Percentiles rank a stretch among this genome's conserved stretches.
Conservation (phyloP, 495 filamentous ascomycete species). For the Talaromyces stipitatus region DNA sequence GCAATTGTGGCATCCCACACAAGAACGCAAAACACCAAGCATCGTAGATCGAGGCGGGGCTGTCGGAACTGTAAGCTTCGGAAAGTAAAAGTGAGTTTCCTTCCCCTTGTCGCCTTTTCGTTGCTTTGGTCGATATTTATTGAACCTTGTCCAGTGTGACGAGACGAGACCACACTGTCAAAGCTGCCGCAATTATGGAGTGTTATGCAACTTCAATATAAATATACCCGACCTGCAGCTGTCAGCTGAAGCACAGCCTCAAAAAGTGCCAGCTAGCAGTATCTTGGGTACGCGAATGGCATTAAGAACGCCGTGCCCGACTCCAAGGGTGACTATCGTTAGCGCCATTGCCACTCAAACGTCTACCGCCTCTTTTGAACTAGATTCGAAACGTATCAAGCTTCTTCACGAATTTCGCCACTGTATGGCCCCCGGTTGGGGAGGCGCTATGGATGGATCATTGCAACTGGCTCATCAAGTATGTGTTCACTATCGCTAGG, state of each 20-base stretch:
- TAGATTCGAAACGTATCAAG: neutral
- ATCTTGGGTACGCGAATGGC: neutral
- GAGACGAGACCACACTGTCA: conserved; percentile 27
- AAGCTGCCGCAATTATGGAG: conserved; percentile 25
- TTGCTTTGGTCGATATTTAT: neutral
- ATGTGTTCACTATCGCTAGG: neutral
- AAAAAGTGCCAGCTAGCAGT: neutral
- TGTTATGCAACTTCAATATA: conserved; percentile 28
- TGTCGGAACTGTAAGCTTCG: conserved; percentile 45
- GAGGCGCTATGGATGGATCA: neutral
- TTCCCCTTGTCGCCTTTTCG: neutral
- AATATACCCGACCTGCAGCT: conserved; percentile 21
- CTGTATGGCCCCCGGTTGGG: neutral
- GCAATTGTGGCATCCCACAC: neutral
- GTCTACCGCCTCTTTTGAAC: neutral
- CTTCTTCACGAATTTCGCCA: neutral
- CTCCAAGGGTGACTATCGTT: neutral
- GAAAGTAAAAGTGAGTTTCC: conserved; percentile 36
- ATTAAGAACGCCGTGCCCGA: neutral
- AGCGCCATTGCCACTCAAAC: neutral
- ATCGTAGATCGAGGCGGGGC: conserved; percentile 12
- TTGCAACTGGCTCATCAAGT: neutral
- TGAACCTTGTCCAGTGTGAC: conserved; percentile 22
- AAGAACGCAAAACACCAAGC: neutral
- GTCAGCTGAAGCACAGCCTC: conserved; percentile 6